Percentiles rank a stretch among this genome's conserved stretches.
These are phyloP conservation scores for Rhynchosporium graminicola DNA, from an alignment of 2,329 filamentous ascomycete species.

Conservation along the genomic window DNA sequence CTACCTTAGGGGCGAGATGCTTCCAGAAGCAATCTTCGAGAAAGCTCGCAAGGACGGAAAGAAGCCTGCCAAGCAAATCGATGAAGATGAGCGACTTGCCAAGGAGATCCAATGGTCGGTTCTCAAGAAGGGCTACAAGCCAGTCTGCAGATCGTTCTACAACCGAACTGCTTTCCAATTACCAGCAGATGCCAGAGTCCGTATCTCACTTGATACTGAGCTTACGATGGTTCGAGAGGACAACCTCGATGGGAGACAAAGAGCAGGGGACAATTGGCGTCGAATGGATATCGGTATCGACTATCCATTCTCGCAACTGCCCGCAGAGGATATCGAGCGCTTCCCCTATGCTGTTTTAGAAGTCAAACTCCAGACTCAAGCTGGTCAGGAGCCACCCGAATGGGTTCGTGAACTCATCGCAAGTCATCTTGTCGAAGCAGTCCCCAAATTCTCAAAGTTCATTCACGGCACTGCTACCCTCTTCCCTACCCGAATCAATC, in stretches of 20 bases:
- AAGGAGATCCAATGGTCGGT: constrained; percentile 93
- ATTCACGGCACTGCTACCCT: constrained; percentile 91
- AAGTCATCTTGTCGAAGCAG: constrained; percentile 95
- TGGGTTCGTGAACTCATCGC: constrained; percentile 94
- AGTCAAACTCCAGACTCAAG: constrained; percentile 96
- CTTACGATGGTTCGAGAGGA: constrained; percentile 94
- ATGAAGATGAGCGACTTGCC: constrained; percentile 85
- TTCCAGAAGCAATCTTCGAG: constrained; percentile 87
- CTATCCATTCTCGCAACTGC: constrained; percentile 87
- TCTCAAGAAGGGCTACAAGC: constrained; percentile 80
- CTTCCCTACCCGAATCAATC: constrained; percentile 82
- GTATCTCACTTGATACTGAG: constrained; percentile 95
- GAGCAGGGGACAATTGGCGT: constrained; percentile 88
- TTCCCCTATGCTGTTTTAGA: constrained; percentile 97
- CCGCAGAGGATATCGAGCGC: constrained; percentile 78
- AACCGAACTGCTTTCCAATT: constrained; percentile 98
- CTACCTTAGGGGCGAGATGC: constrained; percentile 81
- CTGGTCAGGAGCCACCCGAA: constrained; percentile 90
- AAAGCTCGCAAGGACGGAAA: constrained; percentile 95
- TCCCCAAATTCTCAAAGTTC: constrained; percentile 99
- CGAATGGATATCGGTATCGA: constrained; percentile 98
- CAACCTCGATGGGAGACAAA: constrained; percentile 77
- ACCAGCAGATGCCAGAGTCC: constrained; percentile 91
- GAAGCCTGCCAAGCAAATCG: constrained; percentile 88
- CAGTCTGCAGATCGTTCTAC: constrained; percentile 94